Evolutionary conservation across 768 basidiomycete species (phyloP), one percentile per base, ranked within the genome.

Genomic region (Omphalotus guepiniiformis): DNA sequence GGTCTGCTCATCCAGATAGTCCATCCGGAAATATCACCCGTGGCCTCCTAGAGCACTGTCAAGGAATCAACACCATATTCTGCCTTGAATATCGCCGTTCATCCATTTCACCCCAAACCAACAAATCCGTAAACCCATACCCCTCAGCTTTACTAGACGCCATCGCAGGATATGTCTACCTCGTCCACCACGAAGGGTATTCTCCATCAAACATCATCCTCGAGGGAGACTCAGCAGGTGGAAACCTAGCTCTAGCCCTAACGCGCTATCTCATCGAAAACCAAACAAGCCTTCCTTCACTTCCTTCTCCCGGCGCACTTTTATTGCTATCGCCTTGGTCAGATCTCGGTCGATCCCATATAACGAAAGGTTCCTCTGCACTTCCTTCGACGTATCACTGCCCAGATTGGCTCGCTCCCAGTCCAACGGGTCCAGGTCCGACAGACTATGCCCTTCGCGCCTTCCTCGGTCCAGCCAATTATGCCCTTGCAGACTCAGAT

Each of bases 151-250:
- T 81, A 4, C 62, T 80, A 21, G 78, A 82, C 55, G 67, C 66
- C 9, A 56, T 78, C 18, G 66, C 73, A 2, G 76, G 72, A 22
- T 81, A 77, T 56, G 50, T 62, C n/a, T 70, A 78, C 57, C 69
- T 78, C 23, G 60, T 73, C 29, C 51, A 59, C 25, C 52, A 48
- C 19, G 57, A 72, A 21, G 64, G 66, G 1, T 72, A 75, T 55
- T 35, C 53, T 4, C 65, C 74, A 0, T 47, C 51, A 19, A 55
- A 74, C 48, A 70, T 80, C 51, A 61, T 75, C 38, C 18, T 77
- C 26, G 60, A 62, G 15, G 79, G 77, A 9, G 78, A 81, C 53
- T 79, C 74, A 0, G 74, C 78, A 0, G 78, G 78, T 1, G 78
- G 68, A 3, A 73, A 79, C 58, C 65, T 78, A 26, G 67, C 68